Percentiles rank a stretch among this genome's conserved stretches.
Conservation (phyloP, 2,329 filamentous ascomycete species). For the Talaromyces sp. region DNA sequence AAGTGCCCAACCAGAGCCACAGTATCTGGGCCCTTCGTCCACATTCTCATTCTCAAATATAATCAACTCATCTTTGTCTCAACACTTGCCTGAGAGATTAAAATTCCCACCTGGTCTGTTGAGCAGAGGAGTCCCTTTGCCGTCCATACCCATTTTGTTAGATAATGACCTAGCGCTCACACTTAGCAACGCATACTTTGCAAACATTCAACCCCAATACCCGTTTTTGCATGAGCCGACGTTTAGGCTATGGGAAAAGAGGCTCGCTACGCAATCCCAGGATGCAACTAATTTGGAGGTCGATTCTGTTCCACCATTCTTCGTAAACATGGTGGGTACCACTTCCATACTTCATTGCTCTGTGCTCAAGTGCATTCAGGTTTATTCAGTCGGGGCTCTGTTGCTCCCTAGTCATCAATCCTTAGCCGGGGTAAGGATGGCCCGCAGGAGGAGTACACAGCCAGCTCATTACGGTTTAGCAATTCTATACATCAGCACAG, state of each 20-base stretch:
- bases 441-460: not conserved
- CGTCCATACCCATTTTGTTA: constrained; percentile 12
- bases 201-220: constrained; percentile 34
- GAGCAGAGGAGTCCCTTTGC: not conserved
- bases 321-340: constrained; percentile 17
- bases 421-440: constrained; percentile 12
- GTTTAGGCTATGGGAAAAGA: constrained; percentile 18
- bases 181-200: constrained; percentile 26
- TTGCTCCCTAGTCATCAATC: constrained; percentile 13
- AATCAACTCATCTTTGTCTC: constrained; percentile 11
- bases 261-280: not conserved
- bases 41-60: constrained; percentile 22
- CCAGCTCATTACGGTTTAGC: constrained; percentile 1
- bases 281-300: not conserved
- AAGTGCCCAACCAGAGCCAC: constrained; percentile 16
- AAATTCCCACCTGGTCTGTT: not conserved
- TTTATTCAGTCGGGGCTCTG: constrained; percentile 20
- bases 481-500: constrained; percentile 14
- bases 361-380: constrained; percentile 9
- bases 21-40: constrained; percentile 24
- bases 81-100: not conserved
- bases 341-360: not conserved
- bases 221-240: constrained; percentile 33
- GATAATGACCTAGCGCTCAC: constrained; percentile 8
- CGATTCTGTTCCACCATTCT: constrained; percentile 13